Conservation (phyloP, 495 filamentous ascomycete genomes). For the Penicillium goetzii region DNA sequence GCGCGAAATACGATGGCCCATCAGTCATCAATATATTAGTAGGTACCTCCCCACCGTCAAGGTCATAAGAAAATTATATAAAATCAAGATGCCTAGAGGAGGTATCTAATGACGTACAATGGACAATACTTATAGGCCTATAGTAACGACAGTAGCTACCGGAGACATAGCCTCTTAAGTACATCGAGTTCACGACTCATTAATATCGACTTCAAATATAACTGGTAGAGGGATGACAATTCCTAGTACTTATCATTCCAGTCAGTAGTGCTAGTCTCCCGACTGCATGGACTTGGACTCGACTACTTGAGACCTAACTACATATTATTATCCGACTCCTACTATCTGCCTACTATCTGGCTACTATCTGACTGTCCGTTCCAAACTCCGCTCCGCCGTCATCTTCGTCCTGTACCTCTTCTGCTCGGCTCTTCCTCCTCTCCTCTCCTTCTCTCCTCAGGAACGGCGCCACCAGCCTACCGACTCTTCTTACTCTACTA, state of each 20-base stretch:
- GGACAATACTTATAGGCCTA: neutral
- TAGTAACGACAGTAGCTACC: neutral
- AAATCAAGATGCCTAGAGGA: neutral
- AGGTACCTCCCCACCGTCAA: too few relatives aligned
- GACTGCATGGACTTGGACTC: neutral
- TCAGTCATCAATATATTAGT: neutral
- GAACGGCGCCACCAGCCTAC: constrained; percentile 3
- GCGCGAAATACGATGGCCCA: constrained; percentile 13
- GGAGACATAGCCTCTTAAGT: neutral
- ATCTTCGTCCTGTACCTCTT: neutral
- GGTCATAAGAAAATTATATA: neutral
- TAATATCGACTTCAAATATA: too few relatives aligned
- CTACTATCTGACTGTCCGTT: neutral
- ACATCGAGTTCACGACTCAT: neutral
- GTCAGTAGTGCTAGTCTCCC: neutral
- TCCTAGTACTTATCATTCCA: neutral
- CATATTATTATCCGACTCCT: neutral
- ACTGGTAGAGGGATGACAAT: too few relatives aligned
- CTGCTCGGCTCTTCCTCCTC: neutral
- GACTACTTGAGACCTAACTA: neutral
- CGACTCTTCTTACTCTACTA: neutral
- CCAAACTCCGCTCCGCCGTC: constrained; percentile 4
- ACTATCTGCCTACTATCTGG: neutral
- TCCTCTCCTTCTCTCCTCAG: neutral
- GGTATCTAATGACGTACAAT: neutral